Base-by-base conservation (phyloP, 2,329 filamentous ascomycete species). In the Scortechinia acanthostroma region DNA sequence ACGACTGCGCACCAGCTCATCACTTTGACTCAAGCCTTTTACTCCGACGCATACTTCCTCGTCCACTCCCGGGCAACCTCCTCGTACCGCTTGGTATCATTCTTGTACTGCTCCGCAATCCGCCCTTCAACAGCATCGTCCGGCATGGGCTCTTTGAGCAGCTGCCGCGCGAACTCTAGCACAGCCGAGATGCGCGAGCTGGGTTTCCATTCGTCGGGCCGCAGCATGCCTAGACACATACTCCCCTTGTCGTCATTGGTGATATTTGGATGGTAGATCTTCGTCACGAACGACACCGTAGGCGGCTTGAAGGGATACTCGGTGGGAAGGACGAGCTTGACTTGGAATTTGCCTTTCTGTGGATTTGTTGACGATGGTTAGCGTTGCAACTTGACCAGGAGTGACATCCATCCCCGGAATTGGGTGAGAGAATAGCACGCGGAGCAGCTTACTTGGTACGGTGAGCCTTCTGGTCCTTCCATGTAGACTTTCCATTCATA, bases 231-330 rank as follows among this genome's bases (percentile, higher is more conserved):
- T 45, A 88, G 67, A 57, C 84, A 88, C 81, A 88, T 88, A 50
- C 74, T 77, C 28, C 84, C 84, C 53, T 84, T 82, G 55, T 86
- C 81, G 53, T 86, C 83, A 63, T 86, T 86, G 55, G 76, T 80
- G 46, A 88, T 77, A 55, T 88, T 88, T 1, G 84, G 84, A 60
- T 88, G 84, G 68, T 86, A 88, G 62, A 88, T 83, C 55, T 86
- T 86, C 42, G 83, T 88, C 48, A 73, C 73, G 70, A 87, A 88
- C 56, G 70, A 75, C 52, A 88, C 71, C 44, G 76, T 74, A 3
- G 83, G 83, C 4, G 83, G 81, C 59, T 87, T 87, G 73, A 88
- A 88, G 4, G 83, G 83, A 62, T 87, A 88, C 54, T 83, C 78
- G 53, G 69, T 76, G n/a, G 84, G 84, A 28, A 88, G 74, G 40